Evolutionary conservation across 768 basidiomycete species (phyloP).

Genomic region (Serendipita sp.): DNA sequence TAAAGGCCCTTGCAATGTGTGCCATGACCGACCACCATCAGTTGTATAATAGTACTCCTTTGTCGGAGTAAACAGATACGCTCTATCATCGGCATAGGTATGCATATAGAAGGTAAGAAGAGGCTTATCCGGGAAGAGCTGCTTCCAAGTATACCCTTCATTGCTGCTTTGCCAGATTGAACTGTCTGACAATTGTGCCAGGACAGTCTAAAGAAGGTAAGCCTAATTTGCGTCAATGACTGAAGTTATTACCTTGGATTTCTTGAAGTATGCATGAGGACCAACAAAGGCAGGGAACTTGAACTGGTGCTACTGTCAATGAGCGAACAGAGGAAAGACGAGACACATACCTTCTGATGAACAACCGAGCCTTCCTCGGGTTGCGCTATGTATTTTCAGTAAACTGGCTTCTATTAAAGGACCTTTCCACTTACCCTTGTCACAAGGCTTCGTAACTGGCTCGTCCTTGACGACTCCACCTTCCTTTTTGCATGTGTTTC

Average conservation of each 20-base stretch:
- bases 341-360: constrained; percentile 49
- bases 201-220: constrained; percentile 41
- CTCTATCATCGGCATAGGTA: constrained; percentile 57
- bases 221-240: not conserved
- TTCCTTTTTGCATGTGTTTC: constrained; percentile 62
- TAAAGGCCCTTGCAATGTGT: constrained; percentile 36
- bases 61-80: constrained; percentile 71
- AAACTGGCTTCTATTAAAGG: not conserved
- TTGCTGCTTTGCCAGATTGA: constrained; percentile 88
- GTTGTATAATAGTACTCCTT: constrained; percentile 63
- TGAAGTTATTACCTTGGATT: constrained; percentile 39
- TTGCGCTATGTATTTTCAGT: constrained; percentile 35
- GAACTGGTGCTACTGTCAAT: constrained; percentile 28
- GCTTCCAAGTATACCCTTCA: constrained; percentile 85
- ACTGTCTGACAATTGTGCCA: constrained; percentile 62
- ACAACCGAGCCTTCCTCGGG: constrained; percentile 63
- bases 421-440: constrained; percentile 35
- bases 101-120: constrained; percentile 85
- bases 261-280: constrained; percentile 74
- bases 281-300: constrained; percentile 47
- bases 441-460: constrained; percentile 56
- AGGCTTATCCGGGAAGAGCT: constrained; percentile 38
- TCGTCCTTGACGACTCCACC: constrained; percentile 53
- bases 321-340: not conserved
- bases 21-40: constrained; percentile 64